A percentile compares a stretch with the other conserved stretches of the same genome.
Conservation (phyloP, 2,329 filamentous ascomycete species). For the Hypoxylon sp. region DNA sequence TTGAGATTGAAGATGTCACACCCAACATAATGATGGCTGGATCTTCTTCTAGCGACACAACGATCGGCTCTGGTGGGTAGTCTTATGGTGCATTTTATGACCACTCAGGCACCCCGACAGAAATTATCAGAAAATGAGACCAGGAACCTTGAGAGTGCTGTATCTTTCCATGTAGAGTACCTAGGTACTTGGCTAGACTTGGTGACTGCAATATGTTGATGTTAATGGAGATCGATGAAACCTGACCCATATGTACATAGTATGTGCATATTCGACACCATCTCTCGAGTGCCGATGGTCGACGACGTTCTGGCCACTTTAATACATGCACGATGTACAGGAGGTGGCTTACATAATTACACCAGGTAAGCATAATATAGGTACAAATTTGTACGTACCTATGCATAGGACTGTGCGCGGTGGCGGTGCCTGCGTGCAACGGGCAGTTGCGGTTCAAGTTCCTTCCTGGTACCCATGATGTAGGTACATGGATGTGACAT, state of each 20-base stretch:
- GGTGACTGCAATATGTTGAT: too few relatives aligned
- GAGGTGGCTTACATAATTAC: too few relatives aligned
- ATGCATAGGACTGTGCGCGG: too few relatives aligned
- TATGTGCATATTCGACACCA: background rate
- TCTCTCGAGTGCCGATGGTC: background rate
- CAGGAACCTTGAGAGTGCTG: background rate
- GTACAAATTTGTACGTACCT: too few relatives aligned
- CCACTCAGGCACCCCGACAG: background rate
- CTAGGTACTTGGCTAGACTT: background rate
- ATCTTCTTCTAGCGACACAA: background rate
- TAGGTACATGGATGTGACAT: background rate
- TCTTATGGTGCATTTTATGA: background rate
- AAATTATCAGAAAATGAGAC: background rate
- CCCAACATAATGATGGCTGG: background rate
- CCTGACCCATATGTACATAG: background rate
- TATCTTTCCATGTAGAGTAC: background rate
- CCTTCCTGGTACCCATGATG: too few relatives aligned
- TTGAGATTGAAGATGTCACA: background rate
- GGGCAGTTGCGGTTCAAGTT: too few relatives aligned
- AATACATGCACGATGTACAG: background rate
- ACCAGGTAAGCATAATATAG: too few relatives aligned
- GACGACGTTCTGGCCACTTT: conserved; percentile 3
- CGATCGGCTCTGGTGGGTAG: background rate
- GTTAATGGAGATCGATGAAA: conserved; percentile 5
- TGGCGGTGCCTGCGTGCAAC: too few relatives aligned